Base-by-base conservation (phyloP, 1,284 basidiomycete genomes). In the Malassezia pachydermatis region DNA sequence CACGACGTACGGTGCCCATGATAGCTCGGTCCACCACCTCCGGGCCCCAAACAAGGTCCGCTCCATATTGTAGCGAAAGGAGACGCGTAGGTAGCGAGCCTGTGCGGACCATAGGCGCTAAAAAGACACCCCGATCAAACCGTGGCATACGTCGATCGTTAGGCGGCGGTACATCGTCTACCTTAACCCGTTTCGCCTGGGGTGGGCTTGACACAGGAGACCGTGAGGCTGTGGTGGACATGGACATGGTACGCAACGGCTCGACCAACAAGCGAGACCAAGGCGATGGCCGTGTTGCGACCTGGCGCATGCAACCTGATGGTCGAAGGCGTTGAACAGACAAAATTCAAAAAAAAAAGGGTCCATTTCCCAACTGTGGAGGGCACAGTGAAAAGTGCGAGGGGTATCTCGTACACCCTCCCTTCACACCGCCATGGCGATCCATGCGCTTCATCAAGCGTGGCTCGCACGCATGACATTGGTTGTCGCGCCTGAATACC, bases 21-120 rank as follows among this genome's bases (percentile, higher is more conserved):
- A 99, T 89, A 11, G 94, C 94, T 73, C 86, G 88, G 74, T 99
- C 94, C 5, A 99, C 84, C 37, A 88, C 84, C 70, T 98, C 94
- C 0, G 92, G 94, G 9, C 86, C 84, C 94, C 94, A 99, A 1
- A 99, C 92, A 4, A 98, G 78, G 13, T 83, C 82, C 2, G 92
- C 92, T 2, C 92, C 92, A 66, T 96, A 84, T 62, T 92, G 88
- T 35, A 98, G 77, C 7, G 88, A 82, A 57, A 88, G 83, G 14
- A 92, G 73, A 32, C 88, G 81, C 5, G 84, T 86, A 1, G 84
- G 85, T 25, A 88, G 64, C 27, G 62, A 59, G 16, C 60, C 67
- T 40, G 62, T 63, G 20, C 65, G 60, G 9, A 70, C 63, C 67
- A 70, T 70, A 39, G 67, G 67, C 2, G 64, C 67, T 22, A 70